Conservation (phyloP, 2,329 filamentous ascomycete genomes). For the Botryotinia narcissicola region DNA sequence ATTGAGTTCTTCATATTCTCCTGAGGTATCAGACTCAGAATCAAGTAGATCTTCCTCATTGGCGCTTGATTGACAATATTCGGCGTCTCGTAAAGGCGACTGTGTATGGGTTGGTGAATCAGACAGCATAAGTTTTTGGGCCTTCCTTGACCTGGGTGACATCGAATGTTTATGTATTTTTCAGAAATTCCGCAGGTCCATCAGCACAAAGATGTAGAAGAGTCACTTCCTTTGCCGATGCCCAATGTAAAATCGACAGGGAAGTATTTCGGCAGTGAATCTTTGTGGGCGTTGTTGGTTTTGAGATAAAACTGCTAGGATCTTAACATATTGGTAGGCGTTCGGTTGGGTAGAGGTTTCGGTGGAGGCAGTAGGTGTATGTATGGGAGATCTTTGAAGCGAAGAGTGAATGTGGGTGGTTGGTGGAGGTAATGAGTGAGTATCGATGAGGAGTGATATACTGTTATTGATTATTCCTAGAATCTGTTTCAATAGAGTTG, state of each 20-base stretch:
- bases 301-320: background rate
- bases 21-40: background rate
- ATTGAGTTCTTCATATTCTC: constrained; percentile 1
- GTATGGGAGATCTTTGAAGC: constrained; percentile 15
- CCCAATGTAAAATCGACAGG: background rate
- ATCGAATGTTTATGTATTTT: constrained; percentile 10
- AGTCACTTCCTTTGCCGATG: background rate
- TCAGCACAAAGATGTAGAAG: background rate
- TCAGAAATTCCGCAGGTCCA: constrained; percentile 3
- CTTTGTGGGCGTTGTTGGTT: background rate
- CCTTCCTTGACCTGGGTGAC: constrained; percentile 11
- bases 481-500: background rate
- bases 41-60: constrained; percentile 8
- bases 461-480: background rate
- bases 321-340: constrained; percentile 2
- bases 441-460: background rate
- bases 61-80: background rate
- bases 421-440: background rate
- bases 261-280: background rate
- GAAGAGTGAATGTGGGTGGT: background rate
- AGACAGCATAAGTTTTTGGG: constrained; percentile 19
- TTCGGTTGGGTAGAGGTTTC: constrained; percentile 1
- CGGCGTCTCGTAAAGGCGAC: constrained; percentile 3
- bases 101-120: constrained; percentile 11
- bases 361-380: background rate